Evolutionary conservation across 75 land plant species (phyloP).

Genomic region (Pinus tabuliformis): DNA sequence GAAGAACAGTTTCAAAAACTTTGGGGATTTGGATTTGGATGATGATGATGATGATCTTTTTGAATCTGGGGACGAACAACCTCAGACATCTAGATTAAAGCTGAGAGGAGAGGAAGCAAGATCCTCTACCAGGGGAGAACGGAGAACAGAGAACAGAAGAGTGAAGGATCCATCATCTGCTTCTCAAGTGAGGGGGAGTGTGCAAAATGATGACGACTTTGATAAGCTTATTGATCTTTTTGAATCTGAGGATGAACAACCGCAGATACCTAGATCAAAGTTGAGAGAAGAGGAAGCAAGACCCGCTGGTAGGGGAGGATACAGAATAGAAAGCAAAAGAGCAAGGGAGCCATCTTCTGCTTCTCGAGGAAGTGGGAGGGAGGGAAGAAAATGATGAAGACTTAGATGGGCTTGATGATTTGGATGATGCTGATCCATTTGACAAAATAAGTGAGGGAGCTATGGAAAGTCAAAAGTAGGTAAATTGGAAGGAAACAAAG

Average conservation of each 20-base stretch:
- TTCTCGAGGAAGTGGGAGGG: not conserved
- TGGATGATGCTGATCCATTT: not conserved
- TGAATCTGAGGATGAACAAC: constrained; percentile 6
- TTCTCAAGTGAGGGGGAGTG: not conserved
- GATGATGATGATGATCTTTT: not conserved
- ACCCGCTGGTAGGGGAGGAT: too few relatives aligned
- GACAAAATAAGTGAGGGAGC: too few relatives aligned
- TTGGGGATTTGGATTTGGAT: constrained; percentile 1
- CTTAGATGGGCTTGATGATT: not conserved
- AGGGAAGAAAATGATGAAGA: not conserved
- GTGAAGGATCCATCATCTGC: too few relatives aligned
- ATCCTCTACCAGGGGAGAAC: too few relatives aligned
- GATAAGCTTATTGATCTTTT: not conserved
- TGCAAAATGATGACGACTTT: not conserved
- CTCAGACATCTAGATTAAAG: not conserved
- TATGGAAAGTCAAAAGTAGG: too few relatives aligned
- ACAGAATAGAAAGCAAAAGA: too few relatives aligned
- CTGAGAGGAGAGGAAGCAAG: not conserved
- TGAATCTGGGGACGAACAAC: constrained; percentile 6
- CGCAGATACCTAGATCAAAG: not conserved
- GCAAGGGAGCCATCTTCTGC: too few relatives aligned
- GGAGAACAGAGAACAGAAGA: too few relatives aligned
- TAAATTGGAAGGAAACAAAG: too few relatives aligned
- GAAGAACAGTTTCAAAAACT: not conserved
- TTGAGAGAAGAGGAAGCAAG: not conserved